phyloP scores from a whole-genome alignment of 805 yeast species.

The Candida insectalens region DNA sequence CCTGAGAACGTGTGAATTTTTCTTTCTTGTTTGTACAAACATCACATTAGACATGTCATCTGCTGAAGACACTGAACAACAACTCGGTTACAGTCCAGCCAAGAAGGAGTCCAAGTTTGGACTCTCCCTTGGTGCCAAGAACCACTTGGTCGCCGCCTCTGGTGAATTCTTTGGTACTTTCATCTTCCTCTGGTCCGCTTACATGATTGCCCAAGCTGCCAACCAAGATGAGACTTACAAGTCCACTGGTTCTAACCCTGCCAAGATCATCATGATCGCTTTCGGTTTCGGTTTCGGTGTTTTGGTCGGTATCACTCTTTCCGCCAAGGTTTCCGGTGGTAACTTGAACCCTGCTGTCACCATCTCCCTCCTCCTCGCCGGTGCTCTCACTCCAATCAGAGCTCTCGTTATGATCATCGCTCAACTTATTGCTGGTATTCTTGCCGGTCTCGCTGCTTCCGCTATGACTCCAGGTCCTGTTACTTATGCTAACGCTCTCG shows the following conservation, averaged over 20 bases:
- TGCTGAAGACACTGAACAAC: conserved; percentile 29
- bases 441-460: conserved; percentile 82
- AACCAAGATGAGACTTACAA: conserved; percentile 28
- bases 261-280: conserved; percentile 67
- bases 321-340: conserved; percentile 78
- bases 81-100: conserved; percentile 31
- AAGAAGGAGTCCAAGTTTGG: conserved; percentile 24
- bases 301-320: conserved; percentile 58
- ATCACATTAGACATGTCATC: too few relatives aligned
- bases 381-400: conserved; percentile 66
- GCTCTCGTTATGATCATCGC: conserved; percentile 55
- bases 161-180: conserved; percentile 88
- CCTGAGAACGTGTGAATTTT: too few relatives aligned
- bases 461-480: conserved; percentile 80
- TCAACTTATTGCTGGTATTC: conserved; percentile 80
- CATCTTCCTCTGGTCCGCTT: conserved; percentile 74
- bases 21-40: too few relatives aligned
- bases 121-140: conserved; percentile 35
- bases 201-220: conserved; percentile 75
- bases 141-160: conserved; percentile 56
- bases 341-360: conserved; percentile 88
- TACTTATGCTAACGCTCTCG: conserved; percentile 60
- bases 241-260: conserved; percentile 36
- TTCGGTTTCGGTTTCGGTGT: conserved; percentile 84
- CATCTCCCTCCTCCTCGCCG: conserved; percentile 56